Conservation (phyloP, 2,329 filamentous ascomycete genomes). For the Penicillium fuscoglaucum region DNA sequence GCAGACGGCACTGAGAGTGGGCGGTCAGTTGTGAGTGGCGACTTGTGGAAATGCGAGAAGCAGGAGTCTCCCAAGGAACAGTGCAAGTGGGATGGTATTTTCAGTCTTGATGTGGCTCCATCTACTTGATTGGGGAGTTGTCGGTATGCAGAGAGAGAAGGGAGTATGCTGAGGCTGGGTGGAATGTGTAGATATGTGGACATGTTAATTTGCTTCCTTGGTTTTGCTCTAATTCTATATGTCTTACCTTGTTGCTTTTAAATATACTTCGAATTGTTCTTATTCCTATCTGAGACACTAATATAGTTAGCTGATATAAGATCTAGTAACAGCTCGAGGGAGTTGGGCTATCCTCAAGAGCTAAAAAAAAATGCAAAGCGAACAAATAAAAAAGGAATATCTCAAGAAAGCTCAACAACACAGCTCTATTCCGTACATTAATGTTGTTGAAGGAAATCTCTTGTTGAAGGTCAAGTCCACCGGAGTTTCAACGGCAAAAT, state of each 20-base stretch:
- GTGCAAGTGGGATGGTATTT: constrained; percentile 20
- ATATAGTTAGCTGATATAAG: not conserved
- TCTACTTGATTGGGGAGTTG: not conserved
- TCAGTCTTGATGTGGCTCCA: constrained; percentile 12
- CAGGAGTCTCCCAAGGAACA: constrained; percentile 8
- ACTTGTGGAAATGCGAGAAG: constrained; percentile 16
- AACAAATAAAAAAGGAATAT: no score
- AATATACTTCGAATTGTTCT: not conserved
- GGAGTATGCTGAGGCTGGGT: not conserved
- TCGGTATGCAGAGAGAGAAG: not conserved
- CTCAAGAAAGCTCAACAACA: not conserved
- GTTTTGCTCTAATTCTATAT: not conserved
- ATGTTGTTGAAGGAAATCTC: no score
- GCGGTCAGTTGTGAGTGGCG: constrained; percentile 5
- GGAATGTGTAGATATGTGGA: not conserved
- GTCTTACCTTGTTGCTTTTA: not conserved
- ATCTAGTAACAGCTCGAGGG: not conserved
- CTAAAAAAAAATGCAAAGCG: no score
- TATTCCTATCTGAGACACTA: not conserved
- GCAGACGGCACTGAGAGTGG: constrained; percentile 12
- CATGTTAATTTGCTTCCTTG: not conserved
- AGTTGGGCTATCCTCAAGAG: not conserved
- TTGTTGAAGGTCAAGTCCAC: no score
- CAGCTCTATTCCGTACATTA: not conserved
- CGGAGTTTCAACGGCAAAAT: no score